Evolutionary conservation across 768 basidiomycete genomes (phyloP), one percentile per base, ranked within the genome.

Genomic region (Serendipita sp.): DNA sequence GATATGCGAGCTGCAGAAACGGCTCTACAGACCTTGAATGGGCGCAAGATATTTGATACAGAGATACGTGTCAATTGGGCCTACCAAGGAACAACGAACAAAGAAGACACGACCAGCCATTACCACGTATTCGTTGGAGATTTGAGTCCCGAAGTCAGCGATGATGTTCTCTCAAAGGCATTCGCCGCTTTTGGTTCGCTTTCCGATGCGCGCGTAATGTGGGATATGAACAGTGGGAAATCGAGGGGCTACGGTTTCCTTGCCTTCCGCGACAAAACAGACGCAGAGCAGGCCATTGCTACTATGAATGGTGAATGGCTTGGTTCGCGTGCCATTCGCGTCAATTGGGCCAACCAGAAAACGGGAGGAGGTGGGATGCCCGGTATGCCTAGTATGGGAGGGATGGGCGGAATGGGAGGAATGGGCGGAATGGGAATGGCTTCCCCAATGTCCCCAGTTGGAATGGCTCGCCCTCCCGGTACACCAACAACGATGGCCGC

Each of bases 261-360:
- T 68, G 94, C 95, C 2, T 98, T 97, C 83, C 83, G 95, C 71
- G 96, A 99, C 79, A 94, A 95, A 77, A 92, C 95, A 63, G 96
- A 99, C 71, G 96, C 96, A 37, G 96, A 99, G 74, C 96, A 98
- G 75, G 96, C 96, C 47, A 99, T 99, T 73, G 89, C 90, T 37
- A 94, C 95, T 67, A 99, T 99, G 96, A 99, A 99, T 72, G 96
- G 96, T 65, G 95, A 99, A 80, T 99, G 92, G 92, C 82, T 99
- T 44, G 96, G 96, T 58, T 92, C 92, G 35, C 85, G 96, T 67
- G 96, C 96, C 67, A 99, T 99, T 72, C 87, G 96, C 69, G 95
- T 98, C 75, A 99, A 99, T 78, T 99, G 95, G 95, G 96, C 96
- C 64, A 98, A 98, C 78, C 95, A 98, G 77, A 97, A 98, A 79